A percentile compares a stretch with the other conserved stretches of the same genome.
phyloP scores from a whole-genome alignment of 495 filamentous ascomycete species.

The Tuber umbilicatum region DNA sequence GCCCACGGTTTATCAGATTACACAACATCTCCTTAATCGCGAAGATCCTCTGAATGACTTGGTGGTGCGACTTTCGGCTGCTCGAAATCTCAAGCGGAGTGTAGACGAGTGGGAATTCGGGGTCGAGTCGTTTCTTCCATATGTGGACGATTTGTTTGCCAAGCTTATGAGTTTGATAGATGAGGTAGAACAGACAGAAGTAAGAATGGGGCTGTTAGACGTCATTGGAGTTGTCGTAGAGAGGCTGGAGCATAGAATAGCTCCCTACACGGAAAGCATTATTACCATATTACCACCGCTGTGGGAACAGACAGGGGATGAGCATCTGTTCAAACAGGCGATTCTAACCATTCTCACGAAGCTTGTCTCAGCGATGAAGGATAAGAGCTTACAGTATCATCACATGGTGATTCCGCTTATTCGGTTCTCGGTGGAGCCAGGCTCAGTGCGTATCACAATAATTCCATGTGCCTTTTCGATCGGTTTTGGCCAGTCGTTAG shows the following conservation, averaged over 20 bases:
- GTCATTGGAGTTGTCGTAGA: constrained; percentile 73
- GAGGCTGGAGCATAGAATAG: constrained; percentile 67
- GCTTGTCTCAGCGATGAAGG: constrained; percentile 70
- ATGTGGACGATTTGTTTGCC: constrained; percentile 60
- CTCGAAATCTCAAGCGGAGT: constrained; percentile 68
- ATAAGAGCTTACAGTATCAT: constrained; percentile 65
- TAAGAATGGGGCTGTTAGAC: constrained; percentile 76
- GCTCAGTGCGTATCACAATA: constrained; percentile 50
- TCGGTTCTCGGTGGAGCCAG: constrained; percentile 64
- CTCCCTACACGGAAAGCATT: constrained; percentile 70
- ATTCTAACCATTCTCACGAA: constrained; percentile 76
- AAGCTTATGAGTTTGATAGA: constrained; percentile 67
- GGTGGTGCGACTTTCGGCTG: constrained; percentile 86
- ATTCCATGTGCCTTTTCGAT: background rate
- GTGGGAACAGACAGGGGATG: constrained; percentile 73
- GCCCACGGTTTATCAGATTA: constrained; percentile 77
- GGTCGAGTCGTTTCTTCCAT: constrained; percentile 63
- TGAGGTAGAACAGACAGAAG: constrained; percentile 76
- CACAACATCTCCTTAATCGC: constrained; percentile 74
- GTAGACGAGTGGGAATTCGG: constrained; percentile 80
- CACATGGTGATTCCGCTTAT: constrained; percentile 70
- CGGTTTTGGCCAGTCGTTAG: constrained; percentile 13
- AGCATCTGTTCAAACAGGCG: constrained; percentile 84
- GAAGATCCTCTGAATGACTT: constrained; percentile 76
- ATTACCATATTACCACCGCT: constrained; percentile 71